phyloP scores from a whole-genome alignment of 2,329 filamentous ascomycete genomes.

The Penicillium sp. region DNA sequence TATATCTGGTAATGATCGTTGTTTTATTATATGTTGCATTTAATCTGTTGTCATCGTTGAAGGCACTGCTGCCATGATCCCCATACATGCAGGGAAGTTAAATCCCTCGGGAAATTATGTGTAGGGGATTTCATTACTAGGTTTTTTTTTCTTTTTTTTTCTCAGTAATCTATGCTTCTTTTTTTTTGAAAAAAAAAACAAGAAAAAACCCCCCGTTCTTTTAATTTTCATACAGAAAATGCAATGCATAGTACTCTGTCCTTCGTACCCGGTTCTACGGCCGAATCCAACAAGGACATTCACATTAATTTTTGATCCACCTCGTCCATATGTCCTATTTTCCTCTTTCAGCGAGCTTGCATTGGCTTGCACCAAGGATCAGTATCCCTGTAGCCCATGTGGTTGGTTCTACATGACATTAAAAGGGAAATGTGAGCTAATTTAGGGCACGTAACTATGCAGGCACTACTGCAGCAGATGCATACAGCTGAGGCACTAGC shows the following conservation, averaged over 20 bases:
- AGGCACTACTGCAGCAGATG: conserved; percentile 3
- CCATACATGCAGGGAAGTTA: neutral
- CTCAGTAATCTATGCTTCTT: neutral
- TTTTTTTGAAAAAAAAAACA: neutral
- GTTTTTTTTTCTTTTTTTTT: no score
- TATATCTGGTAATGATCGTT: neutral
- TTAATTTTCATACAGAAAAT: neutral
- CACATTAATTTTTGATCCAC: neutral
- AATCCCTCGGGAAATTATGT: neutral
- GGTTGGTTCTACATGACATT: neutral
- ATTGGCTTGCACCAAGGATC: neutral
- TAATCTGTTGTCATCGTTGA: neutral
- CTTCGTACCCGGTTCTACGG: neutral
- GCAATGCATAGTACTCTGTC: neutral
- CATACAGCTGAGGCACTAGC: neutral
- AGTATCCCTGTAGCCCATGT: conserved; percentile 4
- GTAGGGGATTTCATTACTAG: neutral
- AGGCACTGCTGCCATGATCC: neutral
- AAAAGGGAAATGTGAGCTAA: conserved; percentile 5
- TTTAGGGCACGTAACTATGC: conserved; percentile 5
- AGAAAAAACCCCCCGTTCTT: no score
- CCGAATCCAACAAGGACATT: neutral
- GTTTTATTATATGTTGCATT: neutral
- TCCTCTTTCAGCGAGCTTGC: neutral
- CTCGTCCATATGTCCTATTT: neutral